Percentiles rank a stretch among this genome's conserved stretches.
Conservation (phyloP, 805 yeast genomes). For the Candida lessepsii region DNA sequence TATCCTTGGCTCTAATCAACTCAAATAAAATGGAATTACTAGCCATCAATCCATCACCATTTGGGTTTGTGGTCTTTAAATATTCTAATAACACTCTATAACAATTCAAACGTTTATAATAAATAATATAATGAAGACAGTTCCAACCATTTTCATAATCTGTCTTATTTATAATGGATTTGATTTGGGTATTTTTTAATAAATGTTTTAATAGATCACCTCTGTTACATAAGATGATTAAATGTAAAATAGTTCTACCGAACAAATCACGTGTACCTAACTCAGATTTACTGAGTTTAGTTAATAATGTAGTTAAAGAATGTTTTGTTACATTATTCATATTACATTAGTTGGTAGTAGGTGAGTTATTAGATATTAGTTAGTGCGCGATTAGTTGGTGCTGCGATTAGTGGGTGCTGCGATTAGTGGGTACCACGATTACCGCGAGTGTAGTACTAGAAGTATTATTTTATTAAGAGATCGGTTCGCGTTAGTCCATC, state of each 20-base stretch:
- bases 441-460: no score
- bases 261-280: conserved; percentile 55
- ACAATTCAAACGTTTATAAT: conserved; percentile 54
- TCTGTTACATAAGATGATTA: conserved; percentile 50
- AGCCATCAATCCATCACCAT: conserved; percentile 8
- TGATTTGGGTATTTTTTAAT: conserved; percentile 48
- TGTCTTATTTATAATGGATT: conserved; percentile 33
- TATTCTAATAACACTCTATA: conserved; percentile 41
- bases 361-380: no score
- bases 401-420: no score
- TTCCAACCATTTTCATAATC: conserved; percentile 85
- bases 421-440: no score
- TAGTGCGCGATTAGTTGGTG: no score
- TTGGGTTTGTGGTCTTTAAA: conserved; percentile 15
- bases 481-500: no score
- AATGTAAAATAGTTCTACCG: conserved; percentile 67
- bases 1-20: conserved; percentile 58
- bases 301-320: conserved; percentile 5
- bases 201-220: conserved; percentile 45
- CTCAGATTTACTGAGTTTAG: conserved; percentile 10
- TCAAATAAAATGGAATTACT: conserved; percentile 27
- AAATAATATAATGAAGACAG: conserved; percentile 69
- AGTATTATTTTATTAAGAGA: no score
- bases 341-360: background rate
- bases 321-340: conserved; percentile 6